Conservation (phyloP, 768 basidiomycete genomes). For the Suillus tomentosus region DNA sequence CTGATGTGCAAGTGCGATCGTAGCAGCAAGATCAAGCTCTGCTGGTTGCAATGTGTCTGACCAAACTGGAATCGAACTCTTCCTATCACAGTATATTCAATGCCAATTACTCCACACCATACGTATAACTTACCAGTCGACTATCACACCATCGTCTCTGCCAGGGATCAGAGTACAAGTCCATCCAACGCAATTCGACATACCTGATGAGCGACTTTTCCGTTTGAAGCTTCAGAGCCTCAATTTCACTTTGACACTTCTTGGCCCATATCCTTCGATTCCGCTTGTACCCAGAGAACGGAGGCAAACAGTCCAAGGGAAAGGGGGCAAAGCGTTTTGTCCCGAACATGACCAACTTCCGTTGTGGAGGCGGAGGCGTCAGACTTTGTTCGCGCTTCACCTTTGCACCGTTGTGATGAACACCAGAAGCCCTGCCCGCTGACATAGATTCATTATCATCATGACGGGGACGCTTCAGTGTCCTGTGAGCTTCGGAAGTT, state of each 20-base stretch:
- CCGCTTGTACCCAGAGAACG: conserved; percentile 20
- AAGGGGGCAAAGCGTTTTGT: conserved; percentile 31
- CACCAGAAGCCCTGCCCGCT: neutral
- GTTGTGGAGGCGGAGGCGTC: conserved; percentile 18
- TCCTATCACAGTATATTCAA: conserved; percentile 24
- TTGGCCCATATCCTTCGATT: conserved; percentile 27
- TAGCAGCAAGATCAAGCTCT: conserved; percentile 30
- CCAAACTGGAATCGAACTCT: conserved; percentile 32
- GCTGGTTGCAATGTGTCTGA: conserved; percentile 32
- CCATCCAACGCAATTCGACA: conserved; percentile 12
- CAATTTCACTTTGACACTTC: conserved; percentile 22
- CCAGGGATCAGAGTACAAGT: neutral
- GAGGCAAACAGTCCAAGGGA: conserved; percentile 27
- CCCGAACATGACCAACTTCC: conserved; percentile 27
- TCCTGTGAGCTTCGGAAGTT: conserved; percentile 7
- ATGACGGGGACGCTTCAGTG: conserved; percentile 21
- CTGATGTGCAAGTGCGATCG: conserved; percentile 27
- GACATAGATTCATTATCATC: neutral
- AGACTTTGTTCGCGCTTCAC: conserved; percentile 27
- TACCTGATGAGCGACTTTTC: conserved; percentile 32
- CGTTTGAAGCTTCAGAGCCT: conserved; percentile 22
- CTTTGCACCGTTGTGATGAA: neutral
- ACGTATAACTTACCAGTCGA: conserved; percentile 29
- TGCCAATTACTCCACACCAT: neutral
- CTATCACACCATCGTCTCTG: conserved; percentile 33